Evolutionary conservation across 164 flowering plant genomes (phyloP), one percentile per base, ranked within the genome.

Genomic region (Aristolochia contorta): DNA sequence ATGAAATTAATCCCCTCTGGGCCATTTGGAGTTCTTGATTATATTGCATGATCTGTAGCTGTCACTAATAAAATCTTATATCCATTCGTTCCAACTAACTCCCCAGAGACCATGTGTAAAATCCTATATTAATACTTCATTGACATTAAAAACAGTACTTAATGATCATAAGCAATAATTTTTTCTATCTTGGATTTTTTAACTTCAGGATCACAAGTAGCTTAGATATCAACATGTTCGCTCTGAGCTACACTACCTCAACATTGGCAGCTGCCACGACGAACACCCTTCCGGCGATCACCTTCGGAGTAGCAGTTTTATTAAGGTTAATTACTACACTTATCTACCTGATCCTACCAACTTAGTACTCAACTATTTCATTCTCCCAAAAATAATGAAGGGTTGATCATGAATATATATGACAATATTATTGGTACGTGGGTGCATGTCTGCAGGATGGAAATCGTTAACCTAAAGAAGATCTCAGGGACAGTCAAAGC

Each of bases 211-310:
- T 87, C 7, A 80, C 86, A 2, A 49, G 75, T 20, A 72, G 80
- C 70, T 72, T 83, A 70, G 69, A 85, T 59, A 9, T 78, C 12
- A 62, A 74, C 25, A 83, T 82, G 0, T 25, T 87, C 12, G 89
- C 72, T 0, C 77, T 83, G 13, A 54, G 63, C 30, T 82, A 83
- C 58, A 82, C 95, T 0, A 76, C 87, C 4, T 82, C 95, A 32
- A 80, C 79, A 33, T 69, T 87, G 73, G 87, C 80, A 25, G 80
- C 95, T 70, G 91, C 95, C 65, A 68, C 81, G n/a, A 47, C 84
- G 21, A 85, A 83, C 47, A 72, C 72, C 57, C 80, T 87, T 63
- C 95, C 91, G 15, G 87, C 76, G 65, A 83, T 78, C 51, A 87
- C 89, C 33, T 87, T 87, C 75, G 60, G 80, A 68, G 64, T 87